phyloP scores from a whole-genome alignment of 2,329 filamentous ascomycete genomes.

The Decorospora gaudefroyi region DNA sequence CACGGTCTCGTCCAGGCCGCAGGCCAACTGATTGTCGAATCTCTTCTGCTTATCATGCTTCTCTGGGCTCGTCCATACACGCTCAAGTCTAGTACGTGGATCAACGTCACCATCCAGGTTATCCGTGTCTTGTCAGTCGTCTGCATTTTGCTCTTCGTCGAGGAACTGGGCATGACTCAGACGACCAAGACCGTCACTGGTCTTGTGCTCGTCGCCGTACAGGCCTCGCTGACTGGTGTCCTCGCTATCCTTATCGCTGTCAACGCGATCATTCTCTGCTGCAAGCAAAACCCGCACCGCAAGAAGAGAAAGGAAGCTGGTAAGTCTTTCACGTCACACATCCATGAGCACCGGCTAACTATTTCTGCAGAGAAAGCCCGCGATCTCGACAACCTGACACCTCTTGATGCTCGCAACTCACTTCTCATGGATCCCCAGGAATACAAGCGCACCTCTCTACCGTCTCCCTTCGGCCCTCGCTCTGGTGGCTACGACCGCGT shows the following conservation, averaged over 20 bases:
- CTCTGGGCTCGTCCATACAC: constrained; percentile 86
- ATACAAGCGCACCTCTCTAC: constrained; percentile 48
- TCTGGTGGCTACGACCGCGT: constrained; percentile 45
- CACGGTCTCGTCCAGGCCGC: constrained; percentile 81
- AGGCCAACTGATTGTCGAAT: constrained; percentile 80
- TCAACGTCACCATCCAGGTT: constrained; percentile 89
- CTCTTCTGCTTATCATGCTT: constrained; percentile 75
- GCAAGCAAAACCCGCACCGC: constrained; percentile 87
- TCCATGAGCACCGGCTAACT: constrained; percentile 33
- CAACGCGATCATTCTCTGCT: constrained; percentile 82
- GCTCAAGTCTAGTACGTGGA: constrained; percentile 83
- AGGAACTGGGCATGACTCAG: constrained; percentile 85
- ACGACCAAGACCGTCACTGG: constrained; percentile 94
- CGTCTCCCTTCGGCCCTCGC: constrained; percentile 36
- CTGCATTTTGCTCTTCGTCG: constrained; percentile 90
- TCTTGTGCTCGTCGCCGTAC: constrained; percentile 89
- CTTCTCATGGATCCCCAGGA: constrained; percentile 70
- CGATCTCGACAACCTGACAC: constrained; percentile 80
- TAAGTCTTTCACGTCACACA: constrained; percentile 56
- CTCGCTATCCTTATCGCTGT: constrained; percentile 86
- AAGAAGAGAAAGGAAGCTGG: constrained; percentile 86
- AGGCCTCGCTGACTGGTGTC: constrained; percentile 79
- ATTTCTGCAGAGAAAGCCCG: constrained; percentile 69
- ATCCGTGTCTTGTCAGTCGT: constrained; percentile 86
- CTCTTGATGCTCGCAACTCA: constrained; percentile 83